These are phyloP conservation scores for Microbotryum violaceum DNA, from an alignment of 1,284 basidiomycete species.

Conservation along the genomic window DNA sequence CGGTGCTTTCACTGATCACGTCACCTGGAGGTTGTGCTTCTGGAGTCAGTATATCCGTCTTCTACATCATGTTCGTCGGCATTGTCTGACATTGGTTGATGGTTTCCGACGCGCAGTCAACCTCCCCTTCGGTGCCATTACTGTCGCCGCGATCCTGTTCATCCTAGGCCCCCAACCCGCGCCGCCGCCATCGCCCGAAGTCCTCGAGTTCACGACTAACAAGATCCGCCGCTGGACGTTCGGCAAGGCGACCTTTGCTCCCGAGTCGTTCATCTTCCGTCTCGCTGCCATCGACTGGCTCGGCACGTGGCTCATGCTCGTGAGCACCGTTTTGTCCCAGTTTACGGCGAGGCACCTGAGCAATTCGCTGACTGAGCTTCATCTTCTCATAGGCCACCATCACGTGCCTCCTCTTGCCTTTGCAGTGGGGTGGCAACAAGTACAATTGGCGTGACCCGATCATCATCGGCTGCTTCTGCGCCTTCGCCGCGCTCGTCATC, in stretches of 20 bases:
- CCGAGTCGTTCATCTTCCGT: constrained; percentile 18
- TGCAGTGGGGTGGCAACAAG: constrained; percentile 35
- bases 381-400: constrained; percentile 14
- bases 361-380: no score
- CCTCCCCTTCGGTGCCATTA: constrained; percentile 43
- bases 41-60: constrained; percentile 32
- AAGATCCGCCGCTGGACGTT: constrained; percentile 20
- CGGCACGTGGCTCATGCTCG: constrained; percentile 35
- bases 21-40: constrained; percentile 45
- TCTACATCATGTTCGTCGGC: constrained; percentile 31
- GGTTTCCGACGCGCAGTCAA: constrained; percentile 39
- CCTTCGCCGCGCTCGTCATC: constrained; percentile 41
- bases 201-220: constrained; percentile 20
- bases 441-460: constrained; percentile 40
- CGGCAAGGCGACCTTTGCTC: constrained; percentile 10
- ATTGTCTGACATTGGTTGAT: no score
- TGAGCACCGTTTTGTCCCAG: no score
- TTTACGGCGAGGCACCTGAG: no score
- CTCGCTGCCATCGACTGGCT: constrained; percentile 36
- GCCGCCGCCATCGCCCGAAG: constrained; percentile 19
- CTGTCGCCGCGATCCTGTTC: constrained; percentile 23
- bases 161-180: constrained; percentile 26
- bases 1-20: constrained; percentile 45
- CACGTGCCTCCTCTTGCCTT: constrained; percentile 38
- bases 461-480: constrained; percentile 39